Base-by-base conservation (phyloP, 768 basidiomycete genomes). In the Gloeophyllum trabeum region DNA sequence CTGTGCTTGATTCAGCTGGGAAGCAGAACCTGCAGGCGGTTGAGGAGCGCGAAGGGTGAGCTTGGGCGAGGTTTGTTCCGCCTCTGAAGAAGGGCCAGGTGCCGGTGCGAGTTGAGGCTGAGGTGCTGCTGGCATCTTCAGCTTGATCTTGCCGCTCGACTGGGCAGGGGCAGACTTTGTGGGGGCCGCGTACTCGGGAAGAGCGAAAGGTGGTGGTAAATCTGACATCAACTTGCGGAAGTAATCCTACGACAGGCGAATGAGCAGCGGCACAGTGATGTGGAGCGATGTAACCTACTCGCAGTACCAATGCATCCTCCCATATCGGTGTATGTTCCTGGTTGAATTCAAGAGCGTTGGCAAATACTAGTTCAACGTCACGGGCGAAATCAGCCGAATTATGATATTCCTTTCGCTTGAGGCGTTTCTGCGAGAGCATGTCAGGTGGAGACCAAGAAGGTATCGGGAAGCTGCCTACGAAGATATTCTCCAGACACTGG, bases 361-460 rank as follows among this genome's bases (percentile, higher is more conserved):
- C 73, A 61, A 92, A 94, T 20, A 97, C 83, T 32, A 92, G 71
- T 51, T 92, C 88, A 12, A 93, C 82, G 45, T 97, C 93, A 6
- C 75, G 75, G 35, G 82, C 81, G 53, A 93, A 94, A 20, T 83
- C 80, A 3, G 71, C 65, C 4, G 74, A 63, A 2, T 67, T 72
- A 18, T 56, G 52, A 55, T 94, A 97, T 49, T 84, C 80, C 55
- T 89, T 85, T 43, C 75, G 75, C 54, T 87, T 81, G 48, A 94
- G 65, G 39, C 75, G 76, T 75, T 79, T 81, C 92, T 97, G 50
- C 22, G 24, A 16, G 6, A 30, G 24, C 24, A 28, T n/a, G 5
- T 18, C 7, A 6, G 28, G 12, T 24, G 35, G 37, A 22, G 14
- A 10, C 20, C 16, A 20, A 13, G 48, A 20, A 24, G 28, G 21